Base-by-base conservation (phyloP, 768 basidiomycete species). In the Calocybe gangraenosa region DNA sequence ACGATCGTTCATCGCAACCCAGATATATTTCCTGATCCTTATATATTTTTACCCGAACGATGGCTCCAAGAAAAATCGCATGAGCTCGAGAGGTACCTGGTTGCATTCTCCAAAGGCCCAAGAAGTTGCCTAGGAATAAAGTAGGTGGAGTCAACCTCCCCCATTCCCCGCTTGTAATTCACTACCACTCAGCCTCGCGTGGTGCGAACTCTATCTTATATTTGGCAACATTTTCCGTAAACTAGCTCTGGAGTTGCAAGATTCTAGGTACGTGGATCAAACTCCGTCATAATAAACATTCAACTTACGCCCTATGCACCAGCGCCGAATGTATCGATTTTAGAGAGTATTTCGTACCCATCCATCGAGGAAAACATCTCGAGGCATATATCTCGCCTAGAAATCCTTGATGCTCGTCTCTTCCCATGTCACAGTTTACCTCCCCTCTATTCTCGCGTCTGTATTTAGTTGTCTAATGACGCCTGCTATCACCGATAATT, bases 111-210 rank as follows among this genome's bases (percentile, higher is more conserved):
- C 18, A 71, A 67, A 51, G 74, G 73, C 0, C 70, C 71, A 5
- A 54, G 74, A n/a, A 67, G 65, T 37, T 74, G 74, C 45, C 46
- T 73, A 4, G 72, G 71, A 9, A 66, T 72, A 18, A 73, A 73
- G 70, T 74, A 34, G 21, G 69, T 56, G 2, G 38, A 18, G 19
- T 19, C 13, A 13, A 15, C 15, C 35, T 10, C 34, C 23, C 39
- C 41, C 40, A 22, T 19, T 2, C 6, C 5, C 25, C 25, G 11
- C 11, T 41, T 22, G 37, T 14, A 18, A 39, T 40, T 19, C 4
- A 6, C 23, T 30, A 21, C 6, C 20, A 22, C 2, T 37, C 46
- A 74, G 71, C 47, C 60, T 75, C 11, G 74, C 66, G 7, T 73
- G 69, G 65, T 67, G 67, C 37, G 67, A 74, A 54, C 54, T 75